Percentiles rank a stretch among this genome's conserved stretches.
These are phyloP conservation scores for Fusarium sp. DNA, from an alignment of 2,329 filamentous ascomycete genomes.

Conservation along the genomic window DNA sequence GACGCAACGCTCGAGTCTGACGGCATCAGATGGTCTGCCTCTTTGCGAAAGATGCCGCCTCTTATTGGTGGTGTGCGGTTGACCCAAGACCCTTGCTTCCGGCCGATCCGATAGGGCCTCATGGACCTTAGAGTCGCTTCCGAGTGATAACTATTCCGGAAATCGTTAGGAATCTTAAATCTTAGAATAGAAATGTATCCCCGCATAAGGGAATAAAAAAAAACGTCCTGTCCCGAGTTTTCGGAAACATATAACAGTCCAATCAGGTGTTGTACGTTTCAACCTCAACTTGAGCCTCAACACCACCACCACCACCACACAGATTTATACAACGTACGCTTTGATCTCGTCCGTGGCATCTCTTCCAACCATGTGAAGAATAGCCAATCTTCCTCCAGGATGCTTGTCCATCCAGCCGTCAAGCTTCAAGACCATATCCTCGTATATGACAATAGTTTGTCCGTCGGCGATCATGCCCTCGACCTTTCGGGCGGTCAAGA, in stretches of 20 bases:
- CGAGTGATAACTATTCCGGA: constrained; percentile 64
- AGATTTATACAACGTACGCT: constrained; percentile 39
- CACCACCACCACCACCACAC: not conserved
- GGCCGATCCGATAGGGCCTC: constrained; percentile 70
- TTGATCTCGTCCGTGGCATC: constrained; percentile 51
- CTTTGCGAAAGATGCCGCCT: constrained; percentile 53
- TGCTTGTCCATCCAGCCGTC: constrained; percentile 68
- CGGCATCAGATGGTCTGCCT: constrained; percentile 8
- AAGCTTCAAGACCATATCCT: constrained; percentile 64
- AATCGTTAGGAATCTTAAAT: constrained; percentile 29
- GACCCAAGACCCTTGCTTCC: constrained; percentile 65
- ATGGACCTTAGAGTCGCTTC: constrained; percentile 64
- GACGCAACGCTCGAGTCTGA: constrained; percentile 20
- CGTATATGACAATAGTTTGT: constrained; percentile 65
- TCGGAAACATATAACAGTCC: not conserved
- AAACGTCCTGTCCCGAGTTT: not conserved
- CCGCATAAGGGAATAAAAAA: constrained; percentile 3
- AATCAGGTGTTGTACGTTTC: constrained; percentile 24
- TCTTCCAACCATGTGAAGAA: constrained; percentile 62
- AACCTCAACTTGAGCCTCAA: constrained; percentile 2
- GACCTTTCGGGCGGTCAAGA: constrained; percentile 58
- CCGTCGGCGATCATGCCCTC: constrained; percentile 65
- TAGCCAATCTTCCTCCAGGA: constrained; percentile 68
- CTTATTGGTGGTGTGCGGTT: constrained; percentile 70
- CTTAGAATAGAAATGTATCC: constrained; percentile 4